Base-by-base conservation (phyloP, 495 filamentous ascomycete species). In the Terfezia boudieri region DNA sequence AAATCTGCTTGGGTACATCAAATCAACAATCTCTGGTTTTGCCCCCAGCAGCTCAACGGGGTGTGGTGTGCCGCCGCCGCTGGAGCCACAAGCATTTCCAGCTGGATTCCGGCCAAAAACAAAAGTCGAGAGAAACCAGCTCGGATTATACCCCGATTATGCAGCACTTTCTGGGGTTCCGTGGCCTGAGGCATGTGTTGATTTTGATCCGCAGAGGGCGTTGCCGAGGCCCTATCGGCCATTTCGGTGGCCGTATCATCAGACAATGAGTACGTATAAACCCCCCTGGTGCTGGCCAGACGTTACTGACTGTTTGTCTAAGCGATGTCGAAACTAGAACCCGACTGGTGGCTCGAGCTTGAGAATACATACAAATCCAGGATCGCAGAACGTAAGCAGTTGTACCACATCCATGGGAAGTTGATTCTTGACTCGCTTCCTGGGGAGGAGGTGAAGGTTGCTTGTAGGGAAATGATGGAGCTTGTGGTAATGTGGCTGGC, bases 291-390 rank as follows among this genome's bases (percentile, higher is more conserved):
- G 17, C 12, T 9, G 11, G 37, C 22, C 36, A 56, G 9, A 48
- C 8, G 16, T 32, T 36, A 37, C 62, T 67, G 51, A 67, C 55
- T 49, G 49, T 54, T 16, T 20, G 20, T 3, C 10, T 49, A 56
- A 94, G 86, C 86, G 8, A 68, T 90, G 9, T 80, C 74, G 37
- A 93, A 86, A 55, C 69, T 88, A 60, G 83, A 94, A 59, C 73
- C 81, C 0, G 79, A 92, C 67, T 94, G 82, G 80, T 94, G 87
- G 87, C 74, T 94, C 35, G 87, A 94, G 67, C 72, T 94, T 8
- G 86, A 90, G 58, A 79, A 75, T 36, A 83, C 77, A 14, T 94
- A 94, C 66, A 70, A 68, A 52, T 55, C 69, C 8, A 74, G 79
- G 37, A 82, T 94, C 59, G 71, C 74, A 2, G 81, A 89, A 62